phyloP scores from a whole-genome alignment of 176 grass and related monocot genomes.

The Lolium rigidum region DNA sequence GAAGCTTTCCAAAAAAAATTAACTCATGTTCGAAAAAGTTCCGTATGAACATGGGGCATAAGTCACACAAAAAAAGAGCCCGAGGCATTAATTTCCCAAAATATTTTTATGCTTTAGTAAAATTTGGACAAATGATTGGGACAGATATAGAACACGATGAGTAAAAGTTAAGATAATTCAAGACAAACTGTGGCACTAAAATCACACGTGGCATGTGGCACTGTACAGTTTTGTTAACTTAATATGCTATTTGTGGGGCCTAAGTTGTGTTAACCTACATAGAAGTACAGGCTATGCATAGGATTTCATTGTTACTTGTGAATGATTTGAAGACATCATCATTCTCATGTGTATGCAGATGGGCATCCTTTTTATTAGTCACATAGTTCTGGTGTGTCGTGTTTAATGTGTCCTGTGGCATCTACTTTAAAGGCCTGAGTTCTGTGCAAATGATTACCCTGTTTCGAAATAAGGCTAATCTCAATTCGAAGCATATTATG shows the following conservation, averaged over 20 bases:
- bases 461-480: too few relatives aligned
- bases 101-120: not conserved
- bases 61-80: too few relatives aligned
- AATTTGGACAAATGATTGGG: not conserved
- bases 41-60: too few relatives aligned
- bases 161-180: not conserved
- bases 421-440: too few relatives aligned
- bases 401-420: too few relatives aligned
- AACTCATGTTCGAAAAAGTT: too few relatives aligned
- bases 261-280: slow-evolving; percentile 2
- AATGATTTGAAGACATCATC: slow-evolving; percentile 19
- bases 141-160: not conserved
- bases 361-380: too few relatives aligned
- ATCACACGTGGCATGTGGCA: too few relatives aligned
- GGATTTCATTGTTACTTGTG: slow-evolving; percentile 17
- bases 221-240: not conserved
- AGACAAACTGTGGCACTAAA: not conserved
- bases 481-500: too few relatives aligned
- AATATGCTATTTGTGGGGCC: not conserved
- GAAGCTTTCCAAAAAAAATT: not conserved
- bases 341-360: not conserved
- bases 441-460: too few relatives aligned
- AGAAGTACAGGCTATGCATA: not conserved
- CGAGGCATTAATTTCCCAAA: too few relatives aligned
- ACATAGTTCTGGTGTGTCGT: too few relatives aligned